Base-by-base conservation (phyloP, 768 basidiomycete species). In the Naganishia antarctica region DNA sequence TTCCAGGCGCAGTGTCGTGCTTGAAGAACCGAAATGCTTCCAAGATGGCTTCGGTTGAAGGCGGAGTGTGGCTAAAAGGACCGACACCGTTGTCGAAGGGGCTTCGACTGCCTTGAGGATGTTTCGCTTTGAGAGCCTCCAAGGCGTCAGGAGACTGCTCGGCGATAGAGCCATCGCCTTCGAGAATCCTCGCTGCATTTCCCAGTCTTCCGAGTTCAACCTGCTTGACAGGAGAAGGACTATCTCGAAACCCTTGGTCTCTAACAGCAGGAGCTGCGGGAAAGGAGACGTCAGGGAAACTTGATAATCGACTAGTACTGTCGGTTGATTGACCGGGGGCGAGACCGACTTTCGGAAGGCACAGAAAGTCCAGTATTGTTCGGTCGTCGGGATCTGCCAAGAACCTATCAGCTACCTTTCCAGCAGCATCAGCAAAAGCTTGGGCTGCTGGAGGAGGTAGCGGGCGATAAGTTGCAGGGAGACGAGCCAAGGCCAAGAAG, bases 261-360 rank as follows among this genome's bases (percentile, higher is more conserved):
- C 43, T 26, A 18, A 7, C 37, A 23, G 40, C 16, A 2, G 6
- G 57, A 4, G 37, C 26, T n/a, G 15, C 18, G 2, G 43, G 59
- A 23, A 60, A 29, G 4, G 45, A 37, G 11, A 60, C n/a, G 2
- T 60, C 59, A 12, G 59, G 59, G 25, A 37, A 60, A 4, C 32
- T 7, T 2, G 5, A 6, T 1, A 60, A 34, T 6, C 59, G 59
- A 23, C 40, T 25, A 21, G 25, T 47, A 28, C 32, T 15, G 13
- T 29, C 15, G 13, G 59, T 29, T 31, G 15, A 18, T n/a, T 60
- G 49, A 7, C 62, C 62, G 29, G 62, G 62, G 9, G 51, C 49
- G 4, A 63, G 41, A 12, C 62, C 62, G 12, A 63, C 50, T 28
- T 63, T 63, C 16, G 62, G 62, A 9, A 63, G 41, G 29, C 49